Base-by-base conservation (phyloP, 2,329 filamentous ascomycete genomes). In the Lachnellula cervina region DNA sequence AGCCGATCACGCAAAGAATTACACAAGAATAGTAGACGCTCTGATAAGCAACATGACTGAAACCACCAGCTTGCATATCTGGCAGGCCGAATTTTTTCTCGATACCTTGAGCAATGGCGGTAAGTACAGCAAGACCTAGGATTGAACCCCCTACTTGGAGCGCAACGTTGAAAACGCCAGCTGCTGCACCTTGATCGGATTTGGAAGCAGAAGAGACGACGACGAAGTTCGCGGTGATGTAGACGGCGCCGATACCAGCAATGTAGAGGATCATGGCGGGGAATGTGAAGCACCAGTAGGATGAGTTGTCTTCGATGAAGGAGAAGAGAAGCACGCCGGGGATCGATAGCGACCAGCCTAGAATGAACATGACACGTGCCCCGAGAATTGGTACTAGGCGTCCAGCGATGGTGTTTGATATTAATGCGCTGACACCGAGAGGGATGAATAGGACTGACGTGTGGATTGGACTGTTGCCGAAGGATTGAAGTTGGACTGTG, bases 91-190 rank as follows among this genome's bases (percentile, higher is more conserved):
- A 53, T 17, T 13, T 23, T 3, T 9, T 32, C 32, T 38, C 51
- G 6, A 54, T 21, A 14, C 35, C 45, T 28, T 54, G 45, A 16
- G 45, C 52, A 43, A 54, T 35, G 2, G 46, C 52, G 3, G 52
- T 54, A 3, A 54, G 25, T 7, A 54, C 35, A 8, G 52, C 52
- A n/a, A 54, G 21, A 14, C 52, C 52, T 42, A 54, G 34, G 1
- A 54, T 42, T 21, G 17, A 28, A 11, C 52, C 52, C 7, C 52
- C 52, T 11, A 54, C 52, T 19, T 54, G 52, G 6, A 54, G 23
- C 17, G 52, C 45, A 49, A 54, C 52, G 43, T 54, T 54, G 19
- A 54, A 54, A 5, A 54, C 45, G 1, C 52, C 52, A n/a, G 52
- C 52, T 46, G 52, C 52, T 8, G 45, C 52, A 17, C 52, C 52